A percentile compares a stretch with the other conserved stretches of the same genome.
Conservation (phyloP, 2,329 filamentous ascomycete genomes). For the Talaromyces sp. region DNA sequence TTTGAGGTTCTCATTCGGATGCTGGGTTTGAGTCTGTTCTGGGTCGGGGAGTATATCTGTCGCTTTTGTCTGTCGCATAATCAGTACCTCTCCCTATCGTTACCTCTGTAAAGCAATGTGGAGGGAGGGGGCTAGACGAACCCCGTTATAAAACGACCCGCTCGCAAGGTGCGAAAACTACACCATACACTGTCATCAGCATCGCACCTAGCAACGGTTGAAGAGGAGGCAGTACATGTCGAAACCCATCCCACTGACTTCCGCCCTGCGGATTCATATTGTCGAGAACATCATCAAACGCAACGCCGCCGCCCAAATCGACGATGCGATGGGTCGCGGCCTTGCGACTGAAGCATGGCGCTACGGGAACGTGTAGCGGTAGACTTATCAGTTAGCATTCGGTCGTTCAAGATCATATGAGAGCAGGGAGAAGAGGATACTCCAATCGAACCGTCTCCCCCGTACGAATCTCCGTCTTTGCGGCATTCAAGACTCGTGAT, state of each 20-base stretch:
- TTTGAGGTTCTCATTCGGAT: conserved; percentile 33
- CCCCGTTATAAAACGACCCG: conserved; percentile 42
- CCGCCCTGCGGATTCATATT: conserved; percentile 48
- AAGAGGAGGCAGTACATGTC: conserved; percentile 36
- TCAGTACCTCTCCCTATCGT: neutral
- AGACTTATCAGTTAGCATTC: conserved; percentile 34
- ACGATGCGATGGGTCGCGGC: conserved; percentile 56
- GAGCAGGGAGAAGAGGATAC: conserved; percentile 27
- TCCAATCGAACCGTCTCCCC: conserved; percentile 57
- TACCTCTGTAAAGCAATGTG: too few species aligned
- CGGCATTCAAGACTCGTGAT: conserved; percentile 51
- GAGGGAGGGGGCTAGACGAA: conserved; percentile 12
- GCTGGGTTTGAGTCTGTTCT: conserved; percentile 3
- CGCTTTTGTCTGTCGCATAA: conserved; percentile 29
- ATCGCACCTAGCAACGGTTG: neutral
- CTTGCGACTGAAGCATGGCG: conserved; percentile 53
- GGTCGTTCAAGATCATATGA: too few species aligned
- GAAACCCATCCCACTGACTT: conserved; percentile 52
- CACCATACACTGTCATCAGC: conserved; percentile 3
- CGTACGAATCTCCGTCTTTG: conserved; percentile 50
- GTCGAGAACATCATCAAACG: conserved; percentile 45
- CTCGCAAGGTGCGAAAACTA: conserved; percentile 40
- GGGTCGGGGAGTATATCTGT: conserved; percentile 27
- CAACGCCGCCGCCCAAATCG: conserved; percentile 32
- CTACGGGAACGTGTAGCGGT: conserved; percentile 52